Percentiles rank a stretch among this genome's conserved stretches.
These are phyloP conservation scores for Blastomyces silverae DNA, from an alignment of 2,329 filamentous ascomycete species.

Conservation along the genomic window DNA sequence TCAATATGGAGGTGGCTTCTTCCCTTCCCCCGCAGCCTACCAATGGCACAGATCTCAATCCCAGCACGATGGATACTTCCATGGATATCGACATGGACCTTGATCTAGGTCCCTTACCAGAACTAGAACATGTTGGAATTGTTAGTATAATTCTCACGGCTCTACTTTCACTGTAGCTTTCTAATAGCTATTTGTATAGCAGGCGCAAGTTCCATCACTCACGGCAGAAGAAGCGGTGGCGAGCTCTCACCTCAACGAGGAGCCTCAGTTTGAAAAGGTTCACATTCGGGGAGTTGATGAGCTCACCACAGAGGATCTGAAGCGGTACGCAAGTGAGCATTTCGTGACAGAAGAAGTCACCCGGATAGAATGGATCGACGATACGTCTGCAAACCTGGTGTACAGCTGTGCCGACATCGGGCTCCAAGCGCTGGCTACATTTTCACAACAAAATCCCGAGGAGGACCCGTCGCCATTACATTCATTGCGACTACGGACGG, in stretches of 20 bases:
- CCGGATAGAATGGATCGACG: slow-evolving; percentile 89
- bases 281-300: slow-evolving; percentile 77
- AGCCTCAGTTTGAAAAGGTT: slow-evolving; percentile 55
- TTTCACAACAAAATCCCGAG: slow-evolving; percentile 37
- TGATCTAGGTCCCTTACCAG: slow-evolving; percentile 47
- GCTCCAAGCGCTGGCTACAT: slow-evolving; percentile 46
- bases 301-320: slow-evolving; percentile 72
- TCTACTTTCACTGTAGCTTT: background rate
- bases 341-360: slow-evolving; percentile 51
- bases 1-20: slow-evolving; percentile 23
- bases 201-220: slow-evolving; percentile 8
- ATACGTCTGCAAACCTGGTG: slow-evolving; percentile 79
- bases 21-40: slow-evolving; percentile 17
- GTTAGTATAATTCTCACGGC: slow-evolving; percentile 15
- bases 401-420: slow-evolving; percentile 56
- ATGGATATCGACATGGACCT: slow-evolving; percentile 73
- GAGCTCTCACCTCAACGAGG: slow-evolving; percentile 25
- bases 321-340: slow-evolving; percentile 64
- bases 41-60: slow-evolving; percentile 15
- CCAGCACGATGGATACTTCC: slow-evolving; percentile 28
- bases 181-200: background rate
- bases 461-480: slow-evolving; percentile 45
- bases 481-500: slow-evolving; percentile 58
- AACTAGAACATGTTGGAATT: slow-evolving; percentile 31
- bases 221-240: slow-evolving; percentile 30